phyloP scores from a whole-genome alignment of 768 basidiomycete genomes.

The Suillus spraguei region DNA sequence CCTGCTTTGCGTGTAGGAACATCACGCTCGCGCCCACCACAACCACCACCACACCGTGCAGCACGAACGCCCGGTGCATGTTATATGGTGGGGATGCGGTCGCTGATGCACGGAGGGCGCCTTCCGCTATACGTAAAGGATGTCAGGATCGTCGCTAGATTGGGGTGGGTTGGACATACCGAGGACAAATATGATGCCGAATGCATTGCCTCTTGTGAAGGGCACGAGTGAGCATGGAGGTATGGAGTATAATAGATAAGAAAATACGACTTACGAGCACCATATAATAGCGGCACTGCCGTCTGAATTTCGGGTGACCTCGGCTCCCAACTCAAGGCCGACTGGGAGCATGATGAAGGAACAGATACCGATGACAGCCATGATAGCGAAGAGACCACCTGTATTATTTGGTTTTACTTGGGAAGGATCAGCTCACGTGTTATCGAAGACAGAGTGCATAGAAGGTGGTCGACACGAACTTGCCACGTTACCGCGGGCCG shows the following conservation, averaged over 20 bases:
- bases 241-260: background rate
- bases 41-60: slow-evolving; percentile 58
- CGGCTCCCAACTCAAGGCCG: slow-evolving; percentile 75
- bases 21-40: slow-evolving; percentile 44
- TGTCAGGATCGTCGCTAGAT: slow-evolving; percentile 1
- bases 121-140: slow-evolving; percentile 46
- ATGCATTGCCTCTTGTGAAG: slow-evolving; percentile 57
- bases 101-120: slow-evolving; percentile 64
- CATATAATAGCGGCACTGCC: slow-evolving; percentile 77
- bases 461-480: background rate
- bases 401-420: slow-evolving; percentile 64
- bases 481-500: background rate
- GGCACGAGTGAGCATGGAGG: slow-evolving; percentile 2
- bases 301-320: slow-evolving; percentile 79
- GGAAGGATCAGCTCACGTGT: slow-evolving; percentile 9
- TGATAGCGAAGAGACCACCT: slow-evolving; percentile 63
- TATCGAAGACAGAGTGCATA: background rate
- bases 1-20: slow-evolving; percentile 61
- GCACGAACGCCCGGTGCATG: slow-evolving; percentile 69
- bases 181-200: slow-evolving; percentile 61
- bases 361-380: slow-evolving; percentile 66
- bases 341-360: slow-evolving; percentile 76
- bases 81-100: slow-evolving; percentile 70
- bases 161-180: slow-evolving; percentile 40
- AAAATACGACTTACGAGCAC: slow-evolving; percentile 55